Conservation (phyloP, 2,329 filamentous ascomycete genomes). For the Fusarium sp. region DNA sequence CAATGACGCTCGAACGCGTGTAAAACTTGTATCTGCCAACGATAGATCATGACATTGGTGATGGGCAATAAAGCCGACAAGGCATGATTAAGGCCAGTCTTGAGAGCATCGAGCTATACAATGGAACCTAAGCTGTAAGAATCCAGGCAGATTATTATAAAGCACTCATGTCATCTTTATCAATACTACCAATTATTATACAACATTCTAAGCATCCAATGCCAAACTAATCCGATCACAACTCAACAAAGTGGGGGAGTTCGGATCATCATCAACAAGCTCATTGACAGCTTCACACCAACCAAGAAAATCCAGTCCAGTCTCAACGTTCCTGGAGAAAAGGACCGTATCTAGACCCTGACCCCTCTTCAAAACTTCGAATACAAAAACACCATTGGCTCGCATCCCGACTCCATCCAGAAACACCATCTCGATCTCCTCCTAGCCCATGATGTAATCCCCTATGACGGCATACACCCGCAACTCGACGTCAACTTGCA, state of each 20-base stretch:
- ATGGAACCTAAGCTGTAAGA: background rate
- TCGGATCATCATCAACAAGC: constrained; percentile 1
- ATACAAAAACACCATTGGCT: background rate
- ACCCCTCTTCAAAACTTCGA: background rate
- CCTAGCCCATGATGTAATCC: constrained; percentile 47
- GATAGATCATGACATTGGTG: no score
- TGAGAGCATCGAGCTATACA: background rate
- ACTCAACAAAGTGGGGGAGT: constrained; percentile 15
- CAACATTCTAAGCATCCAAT: constrained; percentile 7
- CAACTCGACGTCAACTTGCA: constrained; percentile 46
- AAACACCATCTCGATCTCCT: constrained; percentile 39
- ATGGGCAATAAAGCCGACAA: no score
- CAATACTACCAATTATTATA: constrained; percentile 2
- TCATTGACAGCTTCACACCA: constrained; percentile 21
- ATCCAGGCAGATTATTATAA: background rate
- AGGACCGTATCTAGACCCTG: constrained; percentile 6
- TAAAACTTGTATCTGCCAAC: no score
- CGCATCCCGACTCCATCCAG: background rate
- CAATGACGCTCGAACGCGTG: no score
- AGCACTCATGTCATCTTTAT: background rate
- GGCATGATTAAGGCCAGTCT: no score
- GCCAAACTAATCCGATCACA: background rate
- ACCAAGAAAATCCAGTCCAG: constrained; percentile 4
- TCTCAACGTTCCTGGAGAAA: constrained; percentile 19
- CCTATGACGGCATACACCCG: constrained; percentile 49